Evolutionary conservation across 2,329 filamentous ascomycete species (phyloP).

Genomic region (Sordariomycetes sp.): DNA sequence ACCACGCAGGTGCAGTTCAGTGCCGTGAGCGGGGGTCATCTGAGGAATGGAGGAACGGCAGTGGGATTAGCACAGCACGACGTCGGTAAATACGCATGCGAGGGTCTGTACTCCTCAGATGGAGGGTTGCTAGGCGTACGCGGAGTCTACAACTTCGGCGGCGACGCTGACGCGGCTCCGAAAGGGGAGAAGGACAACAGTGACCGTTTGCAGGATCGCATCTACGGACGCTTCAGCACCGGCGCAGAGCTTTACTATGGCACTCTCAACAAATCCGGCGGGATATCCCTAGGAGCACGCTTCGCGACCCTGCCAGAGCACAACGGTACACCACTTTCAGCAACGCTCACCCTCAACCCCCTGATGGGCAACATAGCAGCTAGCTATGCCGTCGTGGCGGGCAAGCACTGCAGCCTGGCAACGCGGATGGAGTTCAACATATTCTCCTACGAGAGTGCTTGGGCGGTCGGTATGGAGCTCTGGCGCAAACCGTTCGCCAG

Average conservation of each 20-base stretch:
- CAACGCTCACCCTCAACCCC: constrained; percentile 87
- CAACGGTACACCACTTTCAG: constrained; percentile 82
- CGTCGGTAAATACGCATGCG: constrained; percentile 75
- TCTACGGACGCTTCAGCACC: constrained; percentile 77
- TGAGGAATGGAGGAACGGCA: constrained; percentile 69
- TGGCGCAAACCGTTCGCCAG: constrained; percentile 59
- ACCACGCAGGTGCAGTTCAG: constrained; percentile 73
- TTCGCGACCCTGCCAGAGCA: constrained; percentile 80
- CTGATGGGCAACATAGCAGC: constrained; percentile 89
- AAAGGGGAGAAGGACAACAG: constrained; percentile 16
- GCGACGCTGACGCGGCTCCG: constrained; percentile 41
- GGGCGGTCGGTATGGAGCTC: constrained; percentile 84
- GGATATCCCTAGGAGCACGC: constrained; percentile 77
- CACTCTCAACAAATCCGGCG: constrained; percentile 85
- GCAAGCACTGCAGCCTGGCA: constrained; percentile 72
- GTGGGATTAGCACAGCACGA: constrained; percentile 73
- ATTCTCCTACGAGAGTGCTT: constrained; percentile 94
- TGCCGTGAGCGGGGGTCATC: constrained; percentile 61
- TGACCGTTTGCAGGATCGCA: constrained; percentile 50
- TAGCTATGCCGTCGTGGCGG: constrained; percentile 85
- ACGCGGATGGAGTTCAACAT: constrained; percentile 95
- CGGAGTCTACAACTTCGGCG: constrained; percentile 90
- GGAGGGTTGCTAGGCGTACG: constrained; percentile 80
- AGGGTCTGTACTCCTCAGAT: constrained; percentile 88
- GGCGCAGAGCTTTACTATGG: constrained; percentile 95